Conservation (phyloP, 2,329 filamentous ascomycete species). For the Venturia nashicola region DNA sequence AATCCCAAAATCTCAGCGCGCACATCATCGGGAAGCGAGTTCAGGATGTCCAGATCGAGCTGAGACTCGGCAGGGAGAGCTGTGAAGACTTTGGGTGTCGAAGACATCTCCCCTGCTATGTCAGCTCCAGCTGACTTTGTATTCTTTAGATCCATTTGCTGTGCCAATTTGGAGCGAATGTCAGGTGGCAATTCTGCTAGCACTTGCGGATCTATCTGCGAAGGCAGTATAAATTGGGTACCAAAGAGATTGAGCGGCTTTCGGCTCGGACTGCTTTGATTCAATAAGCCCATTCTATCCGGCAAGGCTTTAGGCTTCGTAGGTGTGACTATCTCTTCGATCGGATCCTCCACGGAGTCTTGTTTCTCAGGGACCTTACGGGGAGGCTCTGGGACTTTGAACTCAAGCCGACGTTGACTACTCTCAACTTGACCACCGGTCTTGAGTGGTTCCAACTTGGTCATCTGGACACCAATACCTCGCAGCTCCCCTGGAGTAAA, state of each 20-base stretch:
- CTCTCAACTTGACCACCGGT: constrained; percentile 45
- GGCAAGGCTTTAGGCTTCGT: constrained; percentile 17
- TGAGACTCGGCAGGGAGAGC: constrained; percentile 55
- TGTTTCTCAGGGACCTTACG: constrained; percentile 10
- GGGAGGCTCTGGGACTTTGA: constrained; percentile 42
- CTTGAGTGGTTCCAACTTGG: constrained; percentile 75
- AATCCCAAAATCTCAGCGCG: constrained; percentile 69
- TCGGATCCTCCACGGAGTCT: constrained; percentile 25
- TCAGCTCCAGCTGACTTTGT: not conserved
- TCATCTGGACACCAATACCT: constrained; percentile 86
- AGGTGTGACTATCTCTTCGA: constrained; percentile 33
- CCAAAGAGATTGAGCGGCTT: constrained; percentile 67
- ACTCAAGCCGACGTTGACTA: constrained; percentile 69
- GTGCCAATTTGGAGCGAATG: constrained; percentile 64
- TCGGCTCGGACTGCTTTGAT: constrained; percentile 38
- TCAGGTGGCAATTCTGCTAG: constrained; percentile 73
- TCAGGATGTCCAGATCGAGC: constrained; percentile 73
- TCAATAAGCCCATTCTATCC: constrained; percentile 26
- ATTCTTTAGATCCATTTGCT: not conserved
- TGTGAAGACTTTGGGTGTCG: constrained; percentile 20
- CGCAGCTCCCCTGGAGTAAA: constrained; percentile 88
- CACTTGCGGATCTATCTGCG: constrained; percentile 69
- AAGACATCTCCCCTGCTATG: not conserved
- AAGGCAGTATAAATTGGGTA: constrained; percentile 85
- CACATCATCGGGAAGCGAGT: constrained; percentile 73